phyloP scores from a whole-genome alignment of 176 grass and related monocot species.

The Ensete glaucum region DNA sequence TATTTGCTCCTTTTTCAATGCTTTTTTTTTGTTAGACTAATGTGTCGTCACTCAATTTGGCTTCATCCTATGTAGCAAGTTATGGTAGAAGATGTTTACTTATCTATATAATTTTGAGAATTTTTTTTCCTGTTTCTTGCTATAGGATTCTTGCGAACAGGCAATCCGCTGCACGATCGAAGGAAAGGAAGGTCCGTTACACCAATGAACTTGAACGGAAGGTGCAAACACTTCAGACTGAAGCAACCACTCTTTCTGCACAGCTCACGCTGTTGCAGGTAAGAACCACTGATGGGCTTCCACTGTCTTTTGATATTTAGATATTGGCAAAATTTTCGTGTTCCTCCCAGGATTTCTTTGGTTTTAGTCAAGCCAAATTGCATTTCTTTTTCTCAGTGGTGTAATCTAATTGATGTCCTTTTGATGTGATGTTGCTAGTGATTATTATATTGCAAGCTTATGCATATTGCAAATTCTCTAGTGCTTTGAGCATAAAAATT shows the following conservation, averaged over 20 bases:
- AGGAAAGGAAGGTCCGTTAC: conserved; percentile 96
- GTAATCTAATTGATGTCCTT: no score
- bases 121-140: neutral
- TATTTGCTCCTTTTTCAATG: no score
- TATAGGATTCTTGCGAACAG: conserved; percentile 90
- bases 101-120: neutral
- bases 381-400: no score
- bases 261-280: conserved; percentile 93
- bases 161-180: conserved; percentile 81
- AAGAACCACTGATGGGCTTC: neutral
- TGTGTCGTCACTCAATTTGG: neutral
- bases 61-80: neutral
- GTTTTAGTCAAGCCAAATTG: no score
- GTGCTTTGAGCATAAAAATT: no score
- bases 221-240: conserved; percentile 92
- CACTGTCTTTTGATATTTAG: neutral
- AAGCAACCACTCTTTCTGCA: conserved; percentile 88
- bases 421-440: no score
- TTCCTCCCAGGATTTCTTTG: no score
- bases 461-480: no score
- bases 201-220: conserved; percentile 83
- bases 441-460: no score
- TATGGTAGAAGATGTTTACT: neutral
- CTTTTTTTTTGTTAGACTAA: no score
- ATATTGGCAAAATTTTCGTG: neutral